Evolutionary conservation across 2,329 filamentous ascomycete species (phyloP).

Genomic region (Sporothrix humicola): DNA sequence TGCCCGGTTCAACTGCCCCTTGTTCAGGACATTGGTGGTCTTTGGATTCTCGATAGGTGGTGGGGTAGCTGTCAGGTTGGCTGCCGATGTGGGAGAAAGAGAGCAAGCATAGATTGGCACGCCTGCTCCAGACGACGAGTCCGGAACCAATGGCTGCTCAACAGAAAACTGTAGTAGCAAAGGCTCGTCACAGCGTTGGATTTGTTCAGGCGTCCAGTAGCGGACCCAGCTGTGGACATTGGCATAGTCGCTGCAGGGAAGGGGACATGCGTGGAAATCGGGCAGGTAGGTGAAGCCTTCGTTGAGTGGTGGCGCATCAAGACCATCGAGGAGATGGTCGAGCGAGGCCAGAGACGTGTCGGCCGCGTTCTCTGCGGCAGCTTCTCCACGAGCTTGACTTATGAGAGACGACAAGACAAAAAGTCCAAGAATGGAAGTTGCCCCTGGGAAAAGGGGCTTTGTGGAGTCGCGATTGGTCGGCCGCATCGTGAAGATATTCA

Average conservation of each 20-base stretch:
- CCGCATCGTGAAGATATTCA: conserved; percentile 10
- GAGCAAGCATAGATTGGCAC: conserved; percentile 15
- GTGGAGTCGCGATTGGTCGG: background rate
- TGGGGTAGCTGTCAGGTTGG: background rate
- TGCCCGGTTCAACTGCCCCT: background rate
- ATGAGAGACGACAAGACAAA: background rate
- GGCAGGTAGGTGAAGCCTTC: conserved; percentile 21
- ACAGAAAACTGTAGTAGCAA: conserved; percentile 9
- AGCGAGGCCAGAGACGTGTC: conserved; percentile 10
- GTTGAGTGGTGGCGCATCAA: conserved; percentile 14
- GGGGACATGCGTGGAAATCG: conserved; percentile 1
- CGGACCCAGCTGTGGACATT: conserved; percentile 21
- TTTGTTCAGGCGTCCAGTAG: conserved; percentile 15
- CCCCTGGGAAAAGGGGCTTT: conserved; percentile 7
- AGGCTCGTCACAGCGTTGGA: conserved; percentile 15
- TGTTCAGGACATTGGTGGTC: background rate
- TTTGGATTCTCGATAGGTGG: conserved; percentile 14
- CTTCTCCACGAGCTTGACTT: background rate
- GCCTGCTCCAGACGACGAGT: background rate
- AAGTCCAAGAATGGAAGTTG: background rate
- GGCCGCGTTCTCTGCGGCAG: background rate
- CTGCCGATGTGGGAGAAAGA: background rate
- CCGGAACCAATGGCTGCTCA: background rate
- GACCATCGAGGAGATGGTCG: conserved; percentile 22
- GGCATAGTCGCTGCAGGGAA: conserved; percentile 23